These are phyloP conservation scores for Echium plantagineum DNA, from an alignment of 257 asterid genomes.

Conservation along the genomic window DNA sequence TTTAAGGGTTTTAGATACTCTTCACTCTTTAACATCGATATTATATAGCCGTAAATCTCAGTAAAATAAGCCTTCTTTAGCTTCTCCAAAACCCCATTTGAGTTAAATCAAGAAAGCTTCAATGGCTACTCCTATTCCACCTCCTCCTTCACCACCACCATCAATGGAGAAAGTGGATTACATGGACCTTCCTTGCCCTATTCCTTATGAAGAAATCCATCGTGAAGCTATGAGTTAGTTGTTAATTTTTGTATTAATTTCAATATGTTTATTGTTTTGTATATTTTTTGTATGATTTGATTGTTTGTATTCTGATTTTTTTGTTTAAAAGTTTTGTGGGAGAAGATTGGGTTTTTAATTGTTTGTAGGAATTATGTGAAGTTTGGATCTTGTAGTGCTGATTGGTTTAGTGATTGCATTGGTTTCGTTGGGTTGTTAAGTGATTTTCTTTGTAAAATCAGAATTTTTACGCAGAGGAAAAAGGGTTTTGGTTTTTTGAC, in stretches of 20 bases:
- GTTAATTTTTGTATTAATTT: background rate
- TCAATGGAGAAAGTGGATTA: constrained; percentile 53
- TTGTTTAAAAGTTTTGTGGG: background rate
- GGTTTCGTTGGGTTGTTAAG: too few species aligned
- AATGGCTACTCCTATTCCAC: constrained; percentile 56
- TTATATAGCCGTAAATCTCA: too few species aligned
- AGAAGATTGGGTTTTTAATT: too few species aligned
- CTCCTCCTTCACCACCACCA: constrained; percentile 21
- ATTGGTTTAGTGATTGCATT: too few species aligned
- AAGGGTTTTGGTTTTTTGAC: too few species aligned
- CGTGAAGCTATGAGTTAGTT: constrained; percentile 88
- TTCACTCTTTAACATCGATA: too few species aligned
- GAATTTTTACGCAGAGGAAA: too few species aligned
- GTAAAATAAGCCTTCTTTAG: too few species aligned
- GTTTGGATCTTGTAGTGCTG: too few species aligned
- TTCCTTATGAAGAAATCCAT: constrained; percentile 90
- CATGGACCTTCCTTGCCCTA: constrained; percentile 77
- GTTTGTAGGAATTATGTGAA: too few species aligned
- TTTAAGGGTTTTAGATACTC: too few species aligned
- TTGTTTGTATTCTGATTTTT: background rate
- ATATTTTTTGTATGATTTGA: background rate
- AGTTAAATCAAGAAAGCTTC: constrained; percentile 5
- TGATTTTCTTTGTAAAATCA: too few species aligned
- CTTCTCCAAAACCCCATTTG: background rate
- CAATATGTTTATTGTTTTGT: background rate